phyloP scores from a whole-genome alignment of 192 early-diverging fungal genomes.

The Ambispora gerdemannii region DNA sequence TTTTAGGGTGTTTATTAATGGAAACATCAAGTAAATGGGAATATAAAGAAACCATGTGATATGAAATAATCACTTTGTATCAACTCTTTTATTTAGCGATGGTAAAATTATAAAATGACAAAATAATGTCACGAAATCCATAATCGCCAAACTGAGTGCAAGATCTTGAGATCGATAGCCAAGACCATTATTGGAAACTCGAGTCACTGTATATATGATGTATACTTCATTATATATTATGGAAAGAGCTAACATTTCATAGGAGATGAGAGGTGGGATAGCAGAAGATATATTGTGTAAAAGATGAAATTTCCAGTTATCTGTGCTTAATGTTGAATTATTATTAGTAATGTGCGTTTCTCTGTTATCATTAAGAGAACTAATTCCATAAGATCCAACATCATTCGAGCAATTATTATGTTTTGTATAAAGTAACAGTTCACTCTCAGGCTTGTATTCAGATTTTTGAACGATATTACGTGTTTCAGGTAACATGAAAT shows the following conservation, averaged over 20 bases:
- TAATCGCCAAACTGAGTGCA: too few relatives aligned
- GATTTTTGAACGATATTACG: slow-evolving; percentile 34
- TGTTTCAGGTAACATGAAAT: too few relatives aligned
- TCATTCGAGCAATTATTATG: neutral
- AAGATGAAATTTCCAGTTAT: slow-evolving; percentile 28
- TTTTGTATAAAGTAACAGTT: neutral
- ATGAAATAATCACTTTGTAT: slow-evolving; percentile 38
- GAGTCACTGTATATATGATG: slow-evolving; percentile 42
- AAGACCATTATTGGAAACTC: slow-evolving; percentile 41
- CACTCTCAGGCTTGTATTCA: neutral
- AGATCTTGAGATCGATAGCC: slow-evolving; percentile 39
- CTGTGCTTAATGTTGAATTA: neutral
- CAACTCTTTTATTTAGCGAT: slow-evolving; percentile 31
- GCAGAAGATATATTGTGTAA: slow-evolving; percentile 29
- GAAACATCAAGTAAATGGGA: slow-evolving; percentile 39
- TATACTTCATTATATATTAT: slow-evolving; percentile 54
- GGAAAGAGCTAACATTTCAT: slow-evolving; percentile 41
- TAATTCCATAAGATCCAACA: too few relatives aligned
- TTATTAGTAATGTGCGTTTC: neutral
- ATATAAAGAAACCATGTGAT: slow-evolving; percentile 36
- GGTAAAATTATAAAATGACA: slow-evolving; percentile 50
- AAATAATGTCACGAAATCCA: slow-evolving; percentile 42
- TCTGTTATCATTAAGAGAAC: too few relatives aligned
- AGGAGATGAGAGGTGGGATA: slow-evolving; percentile 29
- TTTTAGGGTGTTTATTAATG: too few relatives aligned